These are phyloP conservation scores for Pythium phragmitis DNA, from an alignment of 352 stramenopile genomes.

Conservation along the genomic window DNA sequence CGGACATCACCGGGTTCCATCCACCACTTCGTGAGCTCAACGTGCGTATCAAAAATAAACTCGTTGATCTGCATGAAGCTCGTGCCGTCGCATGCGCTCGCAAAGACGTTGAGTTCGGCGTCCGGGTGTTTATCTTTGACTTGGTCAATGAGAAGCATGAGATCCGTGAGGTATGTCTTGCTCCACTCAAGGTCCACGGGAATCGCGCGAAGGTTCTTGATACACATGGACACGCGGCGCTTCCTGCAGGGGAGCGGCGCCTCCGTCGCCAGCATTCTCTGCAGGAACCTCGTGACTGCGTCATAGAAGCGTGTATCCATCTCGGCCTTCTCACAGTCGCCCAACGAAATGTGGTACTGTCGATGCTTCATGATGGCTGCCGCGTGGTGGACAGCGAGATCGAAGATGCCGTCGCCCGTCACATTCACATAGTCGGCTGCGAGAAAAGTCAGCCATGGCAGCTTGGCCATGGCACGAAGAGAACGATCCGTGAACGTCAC, in stretches of 20 bases:
- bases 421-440: not conserved
- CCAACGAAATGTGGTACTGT: not conserved
- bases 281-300: not conserved
- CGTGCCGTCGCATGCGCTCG: not conserved
- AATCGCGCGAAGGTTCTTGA: not conserved
- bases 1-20: not conserved
- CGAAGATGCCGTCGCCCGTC: not conserved
- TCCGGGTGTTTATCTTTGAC: not conserved
- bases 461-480: not conserved
- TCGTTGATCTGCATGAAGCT: slow-evolving; percentile 1
- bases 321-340: not conserved
- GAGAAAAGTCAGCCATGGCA: not conserved
- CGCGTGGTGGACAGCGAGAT: not conserved
- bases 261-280: not conserved
- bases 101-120: not conserved
- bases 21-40: not conserved
- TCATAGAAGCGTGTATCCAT: slow-evolving; percentile 6
- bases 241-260: not conserved
- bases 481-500: not conserved
- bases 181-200: slow-evolving; percentile 1
- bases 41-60: not conserved
- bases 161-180: not conserved
- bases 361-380: not conserved
- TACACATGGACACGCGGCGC: not conserved
- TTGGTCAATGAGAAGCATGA: not conserved